A percentile compares a stretch with the other conserved stretches of the same genome.
Evolutionary conservation across 169 alveolate species (phyloP).

Genomic region (Cryptosporidium sp.): DNA sequence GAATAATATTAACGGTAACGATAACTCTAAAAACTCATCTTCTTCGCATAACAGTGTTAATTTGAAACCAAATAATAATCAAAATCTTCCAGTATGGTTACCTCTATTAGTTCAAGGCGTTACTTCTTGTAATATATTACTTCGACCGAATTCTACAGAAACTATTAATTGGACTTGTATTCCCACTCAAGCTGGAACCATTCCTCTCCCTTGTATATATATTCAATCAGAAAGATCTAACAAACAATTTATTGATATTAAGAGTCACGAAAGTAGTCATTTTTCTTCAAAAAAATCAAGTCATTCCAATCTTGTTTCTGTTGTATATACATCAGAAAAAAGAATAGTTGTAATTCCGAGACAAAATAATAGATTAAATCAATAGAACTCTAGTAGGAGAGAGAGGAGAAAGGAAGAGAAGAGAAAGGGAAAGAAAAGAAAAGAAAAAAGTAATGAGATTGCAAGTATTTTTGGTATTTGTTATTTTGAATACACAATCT

Average conservation of each 20-base stretch:
- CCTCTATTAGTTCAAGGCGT: conserved; percentile 64
- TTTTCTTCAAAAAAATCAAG: background rate
- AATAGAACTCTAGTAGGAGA: too few relatives aligned
- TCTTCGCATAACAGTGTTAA: background rate
- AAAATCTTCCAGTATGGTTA: conserved; percentile 40
- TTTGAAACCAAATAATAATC: background rate
- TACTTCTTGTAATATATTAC: conserved; percentile 4
- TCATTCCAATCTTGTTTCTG: background rate
- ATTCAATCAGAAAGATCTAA: conserved; percentile 55
- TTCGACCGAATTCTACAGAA: conserved; percentile 30
- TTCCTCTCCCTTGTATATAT: conserved; percentile 51
- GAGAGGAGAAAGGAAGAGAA: background rate
- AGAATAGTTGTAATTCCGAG: conserved; percentile 58
- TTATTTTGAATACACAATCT: background rate
- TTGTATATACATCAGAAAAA: conserved; percentile 57
- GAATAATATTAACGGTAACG: background rate
- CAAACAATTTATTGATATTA: conserved; percentile 22
- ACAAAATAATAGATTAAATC: background rate
- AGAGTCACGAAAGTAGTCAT: background rate
- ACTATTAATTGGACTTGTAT: conserved; percentile 34
- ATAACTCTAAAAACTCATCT: background rate
- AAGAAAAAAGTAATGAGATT: too few relatives aligned
- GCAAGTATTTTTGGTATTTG: too few relatives aligned
- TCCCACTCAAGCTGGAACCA: conserved; percentile 67
- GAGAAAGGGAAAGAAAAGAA: too few relatives aligned